Conservation (phyloP, 257 asterid species). For the Leptodermis oblonga region DNA sequence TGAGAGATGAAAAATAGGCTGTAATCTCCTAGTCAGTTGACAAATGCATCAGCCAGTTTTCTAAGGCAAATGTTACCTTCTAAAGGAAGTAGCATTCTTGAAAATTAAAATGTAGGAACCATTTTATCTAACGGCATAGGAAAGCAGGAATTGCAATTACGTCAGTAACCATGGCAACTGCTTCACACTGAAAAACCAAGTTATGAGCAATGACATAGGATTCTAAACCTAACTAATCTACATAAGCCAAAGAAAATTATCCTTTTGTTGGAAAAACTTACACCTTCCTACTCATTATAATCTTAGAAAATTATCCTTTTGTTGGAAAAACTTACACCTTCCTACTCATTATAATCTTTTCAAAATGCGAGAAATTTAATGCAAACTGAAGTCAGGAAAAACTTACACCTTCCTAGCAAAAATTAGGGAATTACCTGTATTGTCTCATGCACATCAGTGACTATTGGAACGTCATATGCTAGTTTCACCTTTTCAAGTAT, state of each 20-base stretch:
- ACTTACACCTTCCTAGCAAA: too few species aligned
- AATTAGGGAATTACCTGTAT: slow-evolving; percentile 57
- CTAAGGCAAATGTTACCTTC: too few species aligned
- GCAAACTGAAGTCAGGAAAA: too few species aligned
- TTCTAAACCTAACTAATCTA: not conserved
- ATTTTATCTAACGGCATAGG: slow-evolving; percentile 79
- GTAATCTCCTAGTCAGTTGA: too few species aligned
- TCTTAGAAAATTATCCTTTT: not conserved
- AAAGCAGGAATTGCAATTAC: slow-evolving; percentile 97
- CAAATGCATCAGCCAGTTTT: too few species aligned
- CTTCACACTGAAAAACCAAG: slow-evolving; percentile 61
- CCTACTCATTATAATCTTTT: too few species aligned
- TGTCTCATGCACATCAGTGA: slow-evolving; percentile 76
- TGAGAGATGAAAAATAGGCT: too few species aligned
- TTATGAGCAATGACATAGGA: not conserved
- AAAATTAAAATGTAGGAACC: not conserved
- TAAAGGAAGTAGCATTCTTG: not conserved
- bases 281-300: not conserved
- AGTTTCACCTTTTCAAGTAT: slow-evolving; percentile 80
- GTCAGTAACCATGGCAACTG: slow-evolving; percentile 90
- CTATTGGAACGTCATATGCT: slow-evolving; percentile 60
- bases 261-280: not conserved
- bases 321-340: not conserved
- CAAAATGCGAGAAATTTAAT: too few species aligned
- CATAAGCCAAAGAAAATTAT: not conserved